These are phyloP conservation scores for Mortierella sp. DNA, from an alignment of 371 early-diverging fungal genomes.

Conservation along the genomic window DNA sequence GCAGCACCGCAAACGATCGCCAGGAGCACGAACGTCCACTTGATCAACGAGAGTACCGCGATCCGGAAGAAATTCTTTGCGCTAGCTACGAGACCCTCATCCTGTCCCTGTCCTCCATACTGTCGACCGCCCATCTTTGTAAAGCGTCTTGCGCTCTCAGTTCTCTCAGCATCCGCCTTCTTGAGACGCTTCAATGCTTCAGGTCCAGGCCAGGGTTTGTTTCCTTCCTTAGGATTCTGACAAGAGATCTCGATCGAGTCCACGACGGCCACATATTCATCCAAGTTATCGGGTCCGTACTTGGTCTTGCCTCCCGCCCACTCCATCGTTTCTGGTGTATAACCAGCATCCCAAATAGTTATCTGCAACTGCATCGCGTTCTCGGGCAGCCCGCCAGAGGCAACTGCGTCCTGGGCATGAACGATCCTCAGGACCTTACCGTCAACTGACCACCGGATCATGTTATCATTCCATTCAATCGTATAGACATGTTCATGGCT, in stretches of 20 bases:
- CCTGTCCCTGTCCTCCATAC: not conserved
- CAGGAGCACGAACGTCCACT: conserved; percentile 39
- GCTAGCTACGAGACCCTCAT: conserved; percentile 1
- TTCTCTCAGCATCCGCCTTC: not conserved
- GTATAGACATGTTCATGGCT: conserved; percentile 29
- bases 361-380: conserved; percentile 44
- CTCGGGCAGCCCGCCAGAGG: conserved; percentile 20
- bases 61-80: conserved; percentile 8
- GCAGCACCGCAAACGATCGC: conserved; percentile 41
- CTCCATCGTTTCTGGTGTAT: conserved; percentile 13
- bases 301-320: conserved; percentile 42
- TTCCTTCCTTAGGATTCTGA: conserved; percentile 32
- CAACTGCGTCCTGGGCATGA: conserved; percentile 12
- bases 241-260: conserved; percentile 31
- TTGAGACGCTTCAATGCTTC: conserved; percentile 37
- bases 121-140: conserved; percentile 1
- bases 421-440: conserved; percentile 34
- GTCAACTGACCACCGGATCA: conserved; percentile 39
- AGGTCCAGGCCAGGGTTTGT: conserved; percentile 48
- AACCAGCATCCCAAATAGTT: conserved; percentile 45
- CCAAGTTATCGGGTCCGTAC: conserved; percentile 25
- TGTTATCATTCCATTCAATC: conserved; percentile 32
- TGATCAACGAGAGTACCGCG: conserved; percentile 33
- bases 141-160: not conserved
- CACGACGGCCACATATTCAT: conserved; percentile 37